Evolutionary conservation across 495 filamentous ascomycete genomes (phyloP), one percentile per base, ranked within the genome.

Genomic region (Rhizodiscina lignyota): DNA sequence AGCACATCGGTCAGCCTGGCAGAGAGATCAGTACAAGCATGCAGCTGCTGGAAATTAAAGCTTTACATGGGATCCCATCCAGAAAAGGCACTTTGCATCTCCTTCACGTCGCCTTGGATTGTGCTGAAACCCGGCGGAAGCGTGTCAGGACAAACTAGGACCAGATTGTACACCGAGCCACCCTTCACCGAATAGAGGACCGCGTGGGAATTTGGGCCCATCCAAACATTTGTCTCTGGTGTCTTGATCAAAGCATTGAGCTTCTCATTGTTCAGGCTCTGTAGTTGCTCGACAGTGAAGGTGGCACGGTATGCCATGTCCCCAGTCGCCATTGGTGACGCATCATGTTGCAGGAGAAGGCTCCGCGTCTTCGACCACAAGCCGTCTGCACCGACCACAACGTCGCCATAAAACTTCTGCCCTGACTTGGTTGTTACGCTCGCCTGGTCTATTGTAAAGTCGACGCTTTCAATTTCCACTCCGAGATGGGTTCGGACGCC

Each of bases 401-500:
- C 36, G 48, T 65, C 62, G 5, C 45, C 58, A 0, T 20, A 23
- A 4, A 23, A 29, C n/a, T n/a, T n/a, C n/a, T n/a, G n/a, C n/a
- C n/a, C n/a, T n/a, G n/a, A n/a, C n/a, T n/a, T n/a, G 13, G 18
- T 12, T 4, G 20, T 20, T 15, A 41, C 52, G 36, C 44, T 35
- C n/a, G 34, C 48, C 12, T 48, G 19, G 4, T 20, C 38, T 1
- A 62, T 44, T 4, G 29, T 41, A 8, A 44, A 6, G 33, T 58
- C 34, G 36, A 58, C 60, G 5, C 22, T 34, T 2, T 39, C 32
- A 2, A 56, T 48, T 21, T 42, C 38, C 6, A 43, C 30, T 4
- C 38, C 51, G 23, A 67, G 79, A 38, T 84, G 86, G 36, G 82
- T 83, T 49, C 39, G 33, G 21, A 36, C 59, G 27, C 63, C 62